Percentiles rank a stretch among this genome's conserved stretches.
phyloP scores from a whole-genome alignment of 805 yeast species.

The Candida tallmaniae region DNA sequence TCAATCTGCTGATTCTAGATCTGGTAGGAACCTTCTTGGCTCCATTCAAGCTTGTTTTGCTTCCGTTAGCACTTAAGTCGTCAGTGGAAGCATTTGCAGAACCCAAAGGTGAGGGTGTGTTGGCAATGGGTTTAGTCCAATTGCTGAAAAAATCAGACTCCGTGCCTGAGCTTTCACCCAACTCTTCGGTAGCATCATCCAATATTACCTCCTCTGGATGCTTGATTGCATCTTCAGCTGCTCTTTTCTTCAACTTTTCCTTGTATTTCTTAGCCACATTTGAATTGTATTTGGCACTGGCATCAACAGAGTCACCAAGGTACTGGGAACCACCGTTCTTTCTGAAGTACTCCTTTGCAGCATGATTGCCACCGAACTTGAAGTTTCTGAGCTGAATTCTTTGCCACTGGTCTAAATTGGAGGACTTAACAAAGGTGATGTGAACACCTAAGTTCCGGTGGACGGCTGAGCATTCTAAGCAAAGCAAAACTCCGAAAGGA shows the following conservation, averaged over 20 bases:
- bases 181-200: conserved; percentile 39
- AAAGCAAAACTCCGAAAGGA: conserved; percentile 88
- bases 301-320: conserved; percentile 46
- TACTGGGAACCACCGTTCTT: conserved; percentile 82
- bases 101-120: conserved; percentile 48
- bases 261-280: conserved; percentile 77
- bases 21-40: conserved; percentile 21
- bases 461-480: conserved; percentile 92
- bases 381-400: conserved; percentile 84
- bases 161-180: conserved; percentile 29
- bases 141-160: conserved; percentile 79
- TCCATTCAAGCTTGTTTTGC: background rate
- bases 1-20: conserved; percentile 15
- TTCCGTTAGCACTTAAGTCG: conserved; percentile 19
- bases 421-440: conserved; percentile 88
- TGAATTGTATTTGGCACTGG: conserved; percentile 75
- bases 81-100: conserved; percentile 38
- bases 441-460: conserved; percentile 97
- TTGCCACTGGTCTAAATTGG: conserved; percentile 92
- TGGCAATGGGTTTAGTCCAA: conserved; percentile 77
- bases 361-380: conserved; percentile 90
- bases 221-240: conserved; percentile 57
- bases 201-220: conserved; percentile 74
- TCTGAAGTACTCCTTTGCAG: conserved; percentile 75
- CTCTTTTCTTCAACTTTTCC: conserved; percentile 69